Evolutionary conservation across 164 flowering plant species (phyloP), one percentile per base, ranked within the genome.

Genomic region (grape (Vitis vinifera)): DNA sequence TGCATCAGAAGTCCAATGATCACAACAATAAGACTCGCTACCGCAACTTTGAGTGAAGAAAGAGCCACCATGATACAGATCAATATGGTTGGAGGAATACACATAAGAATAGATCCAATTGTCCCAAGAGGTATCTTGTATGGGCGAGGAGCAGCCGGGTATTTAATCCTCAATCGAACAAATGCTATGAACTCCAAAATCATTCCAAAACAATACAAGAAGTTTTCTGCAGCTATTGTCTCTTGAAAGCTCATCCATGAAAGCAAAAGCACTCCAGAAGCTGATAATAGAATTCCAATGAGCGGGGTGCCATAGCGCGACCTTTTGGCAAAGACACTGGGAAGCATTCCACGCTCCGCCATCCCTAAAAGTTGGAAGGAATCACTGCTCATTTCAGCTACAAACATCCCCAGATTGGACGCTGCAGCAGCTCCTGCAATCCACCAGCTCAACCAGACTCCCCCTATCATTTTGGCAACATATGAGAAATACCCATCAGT

Each of bases 341-440:
- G 90, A 12, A 86, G 78, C 88, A 86, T 81, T 17, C 90, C 88
- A 17, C 85, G 71, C 44, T 86, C 90, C 4, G 90, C 88, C 90
- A 86, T 86, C 4, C 90, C 88, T 1, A 86, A 79, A 67, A 86
- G 86, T 56, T 84, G 88, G 76, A 84, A 84, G 14, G 88, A 84
- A 62, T 83, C 88, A 50, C 90, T 86, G 80, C 88, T 86, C 90
- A 86, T 86, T 55, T 84, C 88, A 3, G 90, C 77, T 49, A 86
- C 80, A 78, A 84, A 86, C 86, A 83, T 78, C 17, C 88, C 88
- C 86, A 86, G 81, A 68, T 84, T 19, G 19, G 19, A 19, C 19
- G 19, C 19, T 12, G 86, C 90, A 48, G 86, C 76, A 51, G 88
- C 90, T 12, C 72, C 83, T 69, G 82, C 84, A 13, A 86, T 29